Percentiles rank a stretch among this genome's conserved stretches.
Evolutionary conservation across 257 asterid genomes (phyloP).

Genomic region (Solanum ossicruentum): DNA sequence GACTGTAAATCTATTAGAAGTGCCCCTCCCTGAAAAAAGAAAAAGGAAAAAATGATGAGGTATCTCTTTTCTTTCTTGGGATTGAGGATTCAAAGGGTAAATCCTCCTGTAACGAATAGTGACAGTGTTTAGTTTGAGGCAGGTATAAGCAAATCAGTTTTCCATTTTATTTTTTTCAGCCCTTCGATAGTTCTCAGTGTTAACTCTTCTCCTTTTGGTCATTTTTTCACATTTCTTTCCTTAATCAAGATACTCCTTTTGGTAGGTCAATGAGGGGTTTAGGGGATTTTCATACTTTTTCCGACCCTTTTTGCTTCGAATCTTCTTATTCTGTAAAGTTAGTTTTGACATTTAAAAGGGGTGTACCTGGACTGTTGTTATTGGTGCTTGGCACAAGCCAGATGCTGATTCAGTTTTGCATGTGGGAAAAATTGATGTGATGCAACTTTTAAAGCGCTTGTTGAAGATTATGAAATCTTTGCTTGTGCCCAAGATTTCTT

Average conservation of each 20-base stretch:
- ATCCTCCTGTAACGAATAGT: constrained; percentile 44
- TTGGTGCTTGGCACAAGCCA: constrained; percentile 33
- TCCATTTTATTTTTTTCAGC: constrained; percentile 3
- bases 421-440: neutral
- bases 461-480: neutral
- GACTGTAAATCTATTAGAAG: constrained; percentile 5
- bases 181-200: neutral
- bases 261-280: constrained; percentile 12
- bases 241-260: constrained; percentile 4
- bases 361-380: constrained; percentile 22
- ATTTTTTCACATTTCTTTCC: neutral
- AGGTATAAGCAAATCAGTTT: constrained; percentile 21
- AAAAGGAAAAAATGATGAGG: neutral
- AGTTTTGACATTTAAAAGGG: constrained; percentile 27
- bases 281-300: constrained; percentile 17
- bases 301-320: neutral
- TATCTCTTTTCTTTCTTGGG: constrained; percentile 19
- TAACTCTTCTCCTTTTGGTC: constrained; percentile 5
- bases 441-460: neutral
- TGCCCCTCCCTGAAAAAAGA: constrained; percentile 4
- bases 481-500: neutral
- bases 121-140: constrained; percentile 24
- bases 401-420: neutral
- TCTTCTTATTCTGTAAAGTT: constrained; percentile 28
- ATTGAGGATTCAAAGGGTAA: constrained; percentile 13